Evolutionary conservation across 2,329 filamentous ascomycete genomes (phyloP).

Genomic region (Cladosporium sp.): DNA sequence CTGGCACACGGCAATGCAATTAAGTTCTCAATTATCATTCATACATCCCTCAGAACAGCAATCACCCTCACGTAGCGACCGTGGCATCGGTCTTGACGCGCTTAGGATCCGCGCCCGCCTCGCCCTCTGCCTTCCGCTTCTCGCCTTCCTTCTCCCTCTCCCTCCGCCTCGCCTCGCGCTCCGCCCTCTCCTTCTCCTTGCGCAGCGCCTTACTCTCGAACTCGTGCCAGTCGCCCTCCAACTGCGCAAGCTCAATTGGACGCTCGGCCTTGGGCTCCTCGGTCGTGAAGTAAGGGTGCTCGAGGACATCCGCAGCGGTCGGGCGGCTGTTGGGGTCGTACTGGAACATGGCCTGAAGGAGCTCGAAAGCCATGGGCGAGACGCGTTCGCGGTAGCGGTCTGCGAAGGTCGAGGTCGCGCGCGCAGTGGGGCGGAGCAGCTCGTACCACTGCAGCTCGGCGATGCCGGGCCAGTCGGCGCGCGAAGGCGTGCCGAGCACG

Average conservation of each 20-base stretch:
- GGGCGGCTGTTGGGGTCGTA: constrained; percentile 84
- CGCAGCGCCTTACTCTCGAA: constrained; percentile 93
- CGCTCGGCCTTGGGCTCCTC: constrained; percentile 74
- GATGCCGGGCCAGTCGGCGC: constrained; percentile 78
- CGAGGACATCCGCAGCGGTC: constrained; percentile 73
- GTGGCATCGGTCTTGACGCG: constrained; percentile 18
- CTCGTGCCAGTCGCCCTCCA: constrained; percentile 97
- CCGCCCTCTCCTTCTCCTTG: constrained; percentile 73
- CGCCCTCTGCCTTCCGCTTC: constrained; percentile 28
- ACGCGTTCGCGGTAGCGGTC: constrained; percentile 75
- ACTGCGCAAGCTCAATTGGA: constrained; percentile 70
- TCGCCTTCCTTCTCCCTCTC: constrained; percentile 37
- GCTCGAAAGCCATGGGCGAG: constrained; percentile 72
- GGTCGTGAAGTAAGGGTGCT: constrained; percentile 78
- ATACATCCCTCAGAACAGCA: too few species aligned
- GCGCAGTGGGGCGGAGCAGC: constrained; percentile 71
- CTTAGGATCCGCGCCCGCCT: constrained; percentile 19
- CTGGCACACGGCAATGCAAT: too few species aligned
- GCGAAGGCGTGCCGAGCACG: constrained; percentile 79
- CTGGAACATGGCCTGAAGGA: constrained; percentile 76
- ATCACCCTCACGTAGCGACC: neutral
- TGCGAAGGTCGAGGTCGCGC: constrained; percentile 67
- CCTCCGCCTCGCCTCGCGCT: constrained; percentile 49
- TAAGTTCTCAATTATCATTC: too few species aligned
- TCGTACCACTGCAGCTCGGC: constrained; percentile 98